These are phyloP conservation scores for Ogataea chonburiensis DNA, from an alignment of 805 yeast genomes.

Conservation along the genomic window DNA sequence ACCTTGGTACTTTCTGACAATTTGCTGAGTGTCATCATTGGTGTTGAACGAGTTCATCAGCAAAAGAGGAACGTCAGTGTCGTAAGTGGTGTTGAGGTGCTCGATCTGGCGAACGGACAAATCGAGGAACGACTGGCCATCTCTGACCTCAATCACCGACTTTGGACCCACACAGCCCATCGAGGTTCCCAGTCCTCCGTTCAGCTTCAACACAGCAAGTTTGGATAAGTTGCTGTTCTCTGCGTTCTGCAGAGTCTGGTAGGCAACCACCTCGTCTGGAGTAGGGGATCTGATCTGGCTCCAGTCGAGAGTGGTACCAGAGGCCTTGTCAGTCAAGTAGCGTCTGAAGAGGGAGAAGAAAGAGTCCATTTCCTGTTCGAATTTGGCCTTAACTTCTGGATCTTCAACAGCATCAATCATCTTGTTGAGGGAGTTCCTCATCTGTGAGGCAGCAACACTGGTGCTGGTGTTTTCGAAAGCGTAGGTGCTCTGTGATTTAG, in stretches of 20 bases:
- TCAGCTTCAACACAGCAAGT: constrained; percentile 91
- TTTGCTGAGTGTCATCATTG: constrained; percentile 89
- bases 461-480: constrained; percentile 95
- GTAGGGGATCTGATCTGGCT: constrained; percentile 92
- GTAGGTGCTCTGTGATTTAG: constrained; percentile 71
- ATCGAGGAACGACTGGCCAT: constrained; percentile 95
- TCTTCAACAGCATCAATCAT: constrained; percentile 78
- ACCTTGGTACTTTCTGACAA: constrained; percentile 94
- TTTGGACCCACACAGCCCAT: constrained; percentile 99
- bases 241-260: constrained; percentile 48
- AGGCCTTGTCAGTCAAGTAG: constrained; percentile 84
- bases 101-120: constrained; percentile 96
- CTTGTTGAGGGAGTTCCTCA: constrained; percentile 93
- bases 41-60: constrained; percentile 99
- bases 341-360: constrained; percentile 93
- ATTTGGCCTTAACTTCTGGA: constrained; percentile 47
- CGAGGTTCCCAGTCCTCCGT: constrained; percentile 98
- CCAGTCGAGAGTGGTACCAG: constrained; percentile 86
- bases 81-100: constrained; percentile 84
- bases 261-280: constrained; percentile 85
- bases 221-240: constrained; percentile 56
- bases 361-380: constrained; percentile 91
- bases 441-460: constrained; percentile 93
- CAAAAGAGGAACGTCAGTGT: constrained; percentile 91
- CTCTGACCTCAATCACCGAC: constrained; percentile 97